Conservation (phyloP, 177 flowering plant genomes). For the Vitis hybrid region DNA sequence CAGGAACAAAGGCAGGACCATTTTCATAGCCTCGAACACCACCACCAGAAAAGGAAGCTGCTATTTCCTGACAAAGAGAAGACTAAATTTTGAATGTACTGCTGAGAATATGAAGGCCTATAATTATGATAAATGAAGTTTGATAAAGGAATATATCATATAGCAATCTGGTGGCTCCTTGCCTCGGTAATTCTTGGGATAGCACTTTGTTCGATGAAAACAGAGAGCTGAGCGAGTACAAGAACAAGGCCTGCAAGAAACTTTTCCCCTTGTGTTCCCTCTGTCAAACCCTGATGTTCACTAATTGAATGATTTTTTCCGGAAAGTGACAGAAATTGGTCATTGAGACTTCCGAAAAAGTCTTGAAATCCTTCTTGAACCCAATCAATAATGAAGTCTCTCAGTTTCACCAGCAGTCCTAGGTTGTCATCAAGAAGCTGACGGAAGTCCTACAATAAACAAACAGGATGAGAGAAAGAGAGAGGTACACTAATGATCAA, state of each 20-base stretch:
- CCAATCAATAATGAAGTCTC: conserved; percentile 67
- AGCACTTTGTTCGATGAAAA: conserved; percentile 88
- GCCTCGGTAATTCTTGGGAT: conserved; percentile 96
- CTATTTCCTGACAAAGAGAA: conserved; percentile 72
- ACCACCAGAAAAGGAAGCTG: conserved; percentile 86
- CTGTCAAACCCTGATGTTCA: conserved; percentile 45
- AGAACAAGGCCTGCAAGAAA: conserved; percentile 73
- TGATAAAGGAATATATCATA: not conserved
- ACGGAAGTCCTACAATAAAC: conserved; percentile 67
- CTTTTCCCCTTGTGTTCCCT: conserved; percentile 61
- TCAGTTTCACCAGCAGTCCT: conserved; percentile 56
- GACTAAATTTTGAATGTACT: conserved; percentile 1
- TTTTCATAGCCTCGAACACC: conserved; percentile 67
- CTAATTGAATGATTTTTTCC: conserved; percentile 44
- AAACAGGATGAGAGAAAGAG: conserved; percentile 1
- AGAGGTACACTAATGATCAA: not conserved
- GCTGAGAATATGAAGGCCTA: not conserved
- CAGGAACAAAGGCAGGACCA: conserved; percentile 96
- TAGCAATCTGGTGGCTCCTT: conserved; percentile 22
- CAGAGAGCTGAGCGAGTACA: conserved; percentile 82
- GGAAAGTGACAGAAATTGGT: conserved; percentile 59
- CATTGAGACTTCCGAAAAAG: conserved; percentile 74
- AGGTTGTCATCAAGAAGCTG: conserved; percentile 75
- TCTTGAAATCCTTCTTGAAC: conserved; percentile 97
- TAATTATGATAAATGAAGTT: not conserved